A percentile compares a stretch with the other conserved stretches of the same genome.
These are phyloP conservation scores for Celoporthe dispersa DNA, from an alignment of 2,329 filamentous ascomycete genomes.

Conservation along the genomic window DNA sequence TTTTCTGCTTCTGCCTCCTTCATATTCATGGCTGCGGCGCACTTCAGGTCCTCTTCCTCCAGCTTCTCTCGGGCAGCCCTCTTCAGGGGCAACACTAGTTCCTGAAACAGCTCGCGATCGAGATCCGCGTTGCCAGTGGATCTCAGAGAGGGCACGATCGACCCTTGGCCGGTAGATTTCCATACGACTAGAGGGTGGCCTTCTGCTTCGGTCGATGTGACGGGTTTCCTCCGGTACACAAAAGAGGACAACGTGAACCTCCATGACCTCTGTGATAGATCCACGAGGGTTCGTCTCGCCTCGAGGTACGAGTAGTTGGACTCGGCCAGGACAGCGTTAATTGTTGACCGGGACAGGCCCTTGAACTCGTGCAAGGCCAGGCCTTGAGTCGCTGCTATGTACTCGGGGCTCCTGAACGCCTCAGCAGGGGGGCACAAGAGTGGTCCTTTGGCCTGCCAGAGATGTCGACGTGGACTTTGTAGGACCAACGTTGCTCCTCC, in stretches of 20 bases:
- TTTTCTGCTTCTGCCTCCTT: slow-evolving; percentile 62
- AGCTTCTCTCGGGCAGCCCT: slow-evolving; percentile 47
- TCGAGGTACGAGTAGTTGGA: slow-evolving; percentile 79
- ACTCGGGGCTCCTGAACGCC: slow-evolving; percentile 68
- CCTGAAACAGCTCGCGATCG: slow-evolving; percentile 63
- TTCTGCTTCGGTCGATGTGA: slow-evolving; percentile 58
- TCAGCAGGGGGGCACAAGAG: slow-evolving; percentile 61
- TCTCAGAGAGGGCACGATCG: slow-evolving; percentile 64
- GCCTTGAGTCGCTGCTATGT: slow-evolving; percentile 70
- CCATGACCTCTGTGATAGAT: slow-evolving; percentile 76
- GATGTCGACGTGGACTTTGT: slow-evolving; percentile 28
- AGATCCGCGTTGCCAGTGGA: slow-evolving; percentile 68
- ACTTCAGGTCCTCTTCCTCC: slow-evolving; percentile 54
- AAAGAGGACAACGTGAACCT: slow-evolving; percentile 73
- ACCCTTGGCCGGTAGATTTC: slow-evolving; percentile 60
- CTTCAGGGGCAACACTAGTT: slow-evolving; percentile 60
- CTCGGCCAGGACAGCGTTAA: slow-evolving; percentile 79
- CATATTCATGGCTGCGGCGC: slow-evolving; percentile 60
- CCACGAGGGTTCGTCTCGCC: slow-evolving; percentile 70
- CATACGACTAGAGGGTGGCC: slow-evolving; percentile 66
- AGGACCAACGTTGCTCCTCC: slow-evolving; percentile 50
- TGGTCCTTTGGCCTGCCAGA: not conserved
- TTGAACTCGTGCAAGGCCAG: slow-evolving; percentile 77
- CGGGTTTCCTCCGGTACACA: slow-evolving; percentile 64
- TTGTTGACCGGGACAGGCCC: slow-evolving; percentile 71